A percentile compares a stretch with the other conserved stretches of the same genome.
phyloP scores from a whole-genome alignment of 164 flowering plant genomes.

The Aristolochia californica region DNA sequence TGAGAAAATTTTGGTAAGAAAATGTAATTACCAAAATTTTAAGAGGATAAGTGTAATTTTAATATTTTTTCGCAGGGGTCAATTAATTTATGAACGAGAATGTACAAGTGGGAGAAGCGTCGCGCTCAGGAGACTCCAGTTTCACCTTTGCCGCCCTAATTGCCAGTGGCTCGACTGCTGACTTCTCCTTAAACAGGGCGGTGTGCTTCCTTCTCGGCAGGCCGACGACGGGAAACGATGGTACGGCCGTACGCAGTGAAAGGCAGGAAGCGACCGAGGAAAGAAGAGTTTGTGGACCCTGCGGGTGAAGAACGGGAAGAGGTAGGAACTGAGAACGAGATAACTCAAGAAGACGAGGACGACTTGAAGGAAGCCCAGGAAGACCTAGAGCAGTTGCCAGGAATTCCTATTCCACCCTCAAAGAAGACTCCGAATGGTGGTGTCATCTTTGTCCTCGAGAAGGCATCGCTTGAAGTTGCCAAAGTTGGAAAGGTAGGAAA shows the following conservation, averaged over 20 bases:
- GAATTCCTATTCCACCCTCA: slow-evolving; percentile 37
- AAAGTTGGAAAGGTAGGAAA: slow-evolving; percentile 79
- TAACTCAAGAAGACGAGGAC: slow-evolving; percentile 14
- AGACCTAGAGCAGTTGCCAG: slow-evolving; percentile 26
- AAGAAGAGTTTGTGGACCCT: slow-evolving; percentile 10
- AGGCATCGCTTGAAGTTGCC: slow-evolving; percentile 76
- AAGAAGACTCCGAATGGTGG: slow-evolving; percentile 27
- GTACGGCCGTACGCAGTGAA: slow-evolving; percentile 28
- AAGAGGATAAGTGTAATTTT: too few species aligned
- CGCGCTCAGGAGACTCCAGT: too few species aligned
- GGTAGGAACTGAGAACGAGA: slow-evolving; percentile 14
- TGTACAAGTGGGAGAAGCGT: too few species aligned
- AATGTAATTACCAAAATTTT: too few species aligned
- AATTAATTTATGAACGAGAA: too few species aligned
- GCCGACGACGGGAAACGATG: slow-evolving; percentile 15
- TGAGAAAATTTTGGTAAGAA: too few species aligned
- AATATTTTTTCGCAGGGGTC: too few species aligned
- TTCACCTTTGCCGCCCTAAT: too few species aligned
- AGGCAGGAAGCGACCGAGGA: too few species aligned
- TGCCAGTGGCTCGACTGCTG: too few species aligned
- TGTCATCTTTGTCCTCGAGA: slow-evolving; percentile 68
- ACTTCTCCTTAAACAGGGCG: too few species aligned
- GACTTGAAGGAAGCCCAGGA: slow-evolving; percentile 12
- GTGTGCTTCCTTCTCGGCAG: neutral
- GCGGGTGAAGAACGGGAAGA: slow-evolving; percentile 22